A percentile compares a stretch with the other conserved stretches of the same genome.
phyloP scores from a whole-genome alignment of 2,329 filamentous ascomycete species.

The Pseudogymnoascus sp. region DNA sequence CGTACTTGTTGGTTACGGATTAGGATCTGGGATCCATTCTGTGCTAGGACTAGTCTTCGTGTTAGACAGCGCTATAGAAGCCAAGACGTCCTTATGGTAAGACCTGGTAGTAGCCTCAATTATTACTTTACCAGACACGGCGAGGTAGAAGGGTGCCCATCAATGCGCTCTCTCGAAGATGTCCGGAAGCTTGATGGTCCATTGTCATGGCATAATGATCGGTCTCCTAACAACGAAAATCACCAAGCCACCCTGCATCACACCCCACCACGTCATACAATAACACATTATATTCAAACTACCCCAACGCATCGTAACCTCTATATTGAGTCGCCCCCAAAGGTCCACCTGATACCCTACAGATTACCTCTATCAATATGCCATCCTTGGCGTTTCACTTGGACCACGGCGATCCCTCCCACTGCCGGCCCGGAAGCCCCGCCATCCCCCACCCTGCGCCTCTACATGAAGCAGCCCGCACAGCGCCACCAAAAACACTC shows the following conservation, averaged over 20 bases:
- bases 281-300: not conserved
- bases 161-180: not conserved
- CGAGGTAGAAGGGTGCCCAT: not conserved
- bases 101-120: not conserved
- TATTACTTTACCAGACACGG: not conserved
- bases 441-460: not conserved
- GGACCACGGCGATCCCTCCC: not conserved
- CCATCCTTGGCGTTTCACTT: conserved; percentile 5
- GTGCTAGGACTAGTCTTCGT: not conserved
- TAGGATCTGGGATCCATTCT: not conserved
- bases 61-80: not conserved
- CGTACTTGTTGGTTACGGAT: conserved; percentile 3
- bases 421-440: not conserved
- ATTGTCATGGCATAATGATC: not conserved
- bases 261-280: conserved; percentile 1
- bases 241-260: not conserved
- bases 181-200: not conserved
- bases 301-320: not conserved
- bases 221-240: not conserved
- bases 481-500: not conserved
- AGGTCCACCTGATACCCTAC: conserved; percentile 3
- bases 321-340: not conserved
- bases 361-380: not conserved
- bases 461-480: not conserved
- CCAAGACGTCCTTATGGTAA: not conserved